A percentile compares a stretch with the other conserved stretches of the same genome.
Conservation (phyloP, 306 rosid genomes). For the Glycyrrhiza uralensis region DNA sequence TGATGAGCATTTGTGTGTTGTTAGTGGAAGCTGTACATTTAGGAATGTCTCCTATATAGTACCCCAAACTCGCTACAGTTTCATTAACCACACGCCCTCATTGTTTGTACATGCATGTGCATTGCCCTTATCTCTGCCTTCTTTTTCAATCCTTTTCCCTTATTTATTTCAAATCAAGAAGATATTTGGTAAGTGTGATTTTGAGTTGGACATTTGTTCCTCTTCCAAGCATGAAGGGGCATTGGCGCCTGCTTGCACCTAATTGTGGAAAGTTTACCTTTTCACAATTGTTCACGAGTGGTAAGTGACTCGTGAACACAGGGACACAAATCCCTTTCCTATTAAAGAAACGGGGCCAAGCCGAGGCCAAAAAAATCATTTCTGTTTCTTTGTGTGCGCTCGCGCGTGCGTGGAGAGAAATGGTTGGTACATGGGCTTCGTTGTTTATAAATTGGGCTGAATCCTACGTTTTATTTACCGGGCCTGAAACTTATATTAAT, state of each 20-base stretch:
- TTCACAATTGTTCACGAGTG: too few relatives aligned
- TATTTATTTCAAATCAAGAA: neutral
- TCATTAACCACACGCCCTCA: neutral
- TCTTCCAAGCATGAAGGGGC: neutral
- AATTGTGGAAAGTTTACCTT: neutral
- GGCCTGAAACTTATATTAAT: too few relatives aligned
- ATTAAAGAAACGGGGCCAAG: too few relatives aligned
- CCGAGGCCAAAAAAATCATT: too few relatives aligned
- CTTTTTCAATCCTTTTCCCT: neutral
- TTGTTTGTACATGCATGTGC: neutral
- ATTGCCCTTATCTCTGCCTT: neutral
- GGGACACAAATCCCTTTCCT: too few relatives aligned
- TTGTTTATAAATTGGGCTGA: too few relatives aligned
- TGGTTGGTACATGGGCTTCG: too few relatives aligned
- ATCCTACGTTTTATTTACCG: too few relatives aligned
- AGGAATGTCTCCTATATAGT: neutral
- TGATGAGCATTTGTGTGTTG: neutral
- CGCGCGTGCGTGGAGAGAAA: too few relatives aligned
- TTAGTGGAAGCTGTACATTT: neutral
- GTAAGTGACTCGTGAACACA: too few relatives aligned
- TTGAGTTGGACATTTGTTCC: neutral
- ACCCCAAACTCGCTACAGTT: neutral
- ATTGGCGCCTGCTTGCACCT: neutral
- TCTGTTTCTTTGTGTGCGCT: too few relatives aligned
- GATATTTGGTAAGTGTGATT: neutral